Conservation (phyloP, 192 early-diverging fungal genomes). For the Thamnidium elegans region DNA sequence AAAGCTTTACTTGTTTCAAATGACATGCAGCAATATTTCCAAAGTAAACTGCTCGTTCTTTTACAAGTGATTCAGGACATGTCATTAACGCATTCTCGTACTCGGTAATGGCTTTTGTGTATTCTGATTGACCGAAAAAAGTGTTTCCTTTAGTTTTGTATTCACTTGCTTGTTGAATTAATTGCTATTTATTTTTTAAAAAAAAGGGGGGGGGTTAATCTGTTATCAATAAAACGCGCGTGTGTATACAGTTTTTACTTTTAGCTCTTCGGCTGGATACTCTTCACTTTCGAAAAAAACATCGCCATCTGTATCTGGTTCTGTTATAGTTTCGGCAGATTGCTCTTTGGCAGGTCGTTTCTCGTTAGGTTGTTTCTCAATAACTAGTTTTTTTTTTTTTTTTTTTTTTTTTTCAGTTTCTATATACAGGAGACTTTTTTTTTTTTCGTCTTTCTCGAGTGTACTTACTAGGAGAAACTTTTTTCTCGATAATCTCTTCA, state of each 20-base stretch:
- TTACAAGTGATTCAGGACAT: slow-evolving; percentile 6
- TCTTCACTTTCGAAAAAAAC: slow-evolving; percentile 28
- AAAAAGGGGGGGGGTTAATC: neutral
- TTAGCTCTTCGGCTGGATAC: slow-evolving; percentile 34
- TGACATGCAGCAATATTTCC: slow-evolving; percentile 67
- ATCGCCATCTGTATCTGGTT: slow-evolving; percentile 32
- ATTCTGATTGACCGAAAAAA: slow-evolving; percentile 43
- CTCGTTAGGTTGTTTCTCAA: neutral
- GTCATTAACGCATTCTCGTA: slow-evolving; percentile 19
- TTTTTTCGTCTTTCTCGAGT: neutral
- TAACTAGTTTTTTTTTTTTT: neutral
- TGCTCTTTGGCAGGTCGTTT: neutral
- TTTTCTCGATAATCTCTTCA: slow-evolving; percentile 39
- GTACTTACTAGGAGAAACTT: neutral
- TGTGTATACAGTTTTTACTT: slow-evolving; percentile 25
- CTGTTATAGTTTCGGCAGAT: neutral
- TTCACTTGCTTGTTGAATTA: slow-evolving; percentile 44
- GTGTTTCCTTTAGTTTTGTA: slow-evolving; percentile 49
- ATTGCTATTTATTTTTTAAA: slow-evolving; percentile 35
- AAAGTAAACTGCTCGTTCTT: slow-evolving; percentile 54
- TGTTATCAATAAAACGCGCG: neutral
- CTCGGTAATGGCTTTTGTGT: slow-evolving; percentile 26
- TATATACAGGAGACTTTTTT: neutral
- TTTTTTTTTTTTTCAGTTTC: neutral
- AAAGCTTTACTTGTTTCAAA: slow-evolving; percentile 53